Evolutionary conservation across 2,329 filamentous ascomycete species (phyloP).

Genomic region (Aureobasidium uvarum): DNA sequence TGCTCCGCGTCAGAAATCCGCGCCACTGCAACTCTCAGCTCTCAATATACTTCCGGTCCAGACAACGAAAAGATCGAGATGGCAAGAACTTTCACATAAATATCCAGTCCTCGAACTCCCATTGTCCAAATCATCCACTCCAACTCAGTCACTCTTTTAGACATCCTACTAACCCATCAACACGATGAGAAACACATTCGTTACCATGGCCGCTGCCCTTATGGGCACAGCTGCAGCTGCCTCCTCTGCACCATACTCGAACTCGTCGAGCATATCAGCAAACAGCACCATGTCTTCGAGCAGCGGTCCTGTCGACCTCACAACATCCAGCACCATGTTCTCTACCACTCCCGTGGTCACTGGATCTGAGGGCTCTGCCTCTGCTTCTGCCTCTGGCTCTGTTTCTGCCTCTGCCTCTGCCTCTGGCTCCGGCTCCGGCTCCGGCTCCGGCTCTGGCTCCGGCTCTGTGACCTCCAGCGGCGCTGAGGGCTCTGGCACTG

Average conservation of each 20-base stretch:
- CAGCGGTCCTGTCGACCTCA: not conserved
- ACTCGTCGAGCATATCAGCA: not conserved
- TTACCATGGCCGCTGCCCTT: constrained; percentile 4
- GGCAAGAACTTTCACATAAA: constrained; percentile 5
- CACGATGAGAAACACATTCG: constrained; percentile 14
- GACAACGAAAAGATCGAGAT: not conserved
- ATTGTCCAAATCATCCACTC: constrained; percentile 10
- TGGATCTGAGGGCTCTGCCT: not conserved
- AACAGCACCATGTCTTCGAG: constrained; percentile 1
- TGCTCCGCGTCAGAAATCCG: not conserved
- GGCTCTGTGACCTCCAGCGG: too few species aligned
- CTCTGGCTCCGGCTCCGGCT: too few species aligned
- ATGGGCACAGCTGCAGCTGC: not conserved
- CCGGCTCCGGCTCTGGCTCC: too few species aligned
- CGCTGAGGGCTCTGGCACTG: not conserved
- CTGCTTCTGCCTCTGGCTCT: not conserved
- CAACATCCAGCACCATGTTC: not conserved
- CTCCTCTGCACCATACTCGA: not conserved
- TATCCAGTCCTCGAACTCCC: not conserved
- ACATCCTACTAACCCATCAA: constrained; percentile 7
- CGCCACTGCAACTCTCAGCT: not conserved
- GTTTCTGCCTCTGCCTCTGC: too few species aligned
- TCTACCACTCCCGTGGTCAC: not conserved
- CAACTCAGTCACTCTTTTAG: constrained; percentile 24
- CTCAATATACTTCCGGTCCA: not conserved